phyloP scores from a whole-genome alignment of 371 early-diverging fungal genomes.

The Blastocladiella emersonii region DNA sequence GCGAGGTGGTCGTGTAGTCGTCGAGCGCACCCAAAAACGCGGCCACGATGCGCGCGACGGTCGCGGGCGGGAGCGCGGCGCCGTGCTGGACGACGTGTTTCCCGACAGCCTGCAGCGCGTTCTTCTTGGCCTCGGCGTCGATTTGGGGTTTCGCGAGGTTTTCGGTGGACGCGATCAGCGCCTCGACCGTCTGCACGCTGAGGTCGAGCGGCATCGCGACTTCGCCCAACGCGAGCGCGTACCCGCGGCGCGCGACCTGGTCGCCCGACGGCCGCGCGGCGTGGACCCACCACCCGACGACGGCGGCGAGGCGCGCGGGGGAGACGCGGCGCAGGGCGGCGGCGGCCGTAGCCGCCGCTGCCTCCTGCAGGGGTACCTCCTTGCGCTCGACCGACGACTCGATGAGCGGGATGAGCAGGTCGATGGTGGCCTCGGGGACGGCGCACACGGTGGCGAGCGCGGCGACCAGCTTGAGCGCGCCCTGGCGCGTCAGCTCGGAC shows the following conservation, averaged over 20 bases:
- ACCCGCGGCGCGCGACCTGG: slow-evolving; percentile 43
- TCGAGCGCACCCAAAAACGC: slow-evolving; percentile 42
- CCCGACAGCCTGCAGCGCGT: slow-evolving; percentile 41
- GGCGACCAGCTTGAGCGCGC: slow-evolving; percentile 34
- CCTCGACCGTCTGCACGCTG: neutral
- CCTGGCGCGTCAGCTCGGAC: slow-evolving; percentile 21
- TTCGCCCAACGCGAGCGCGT: slow-evolving; percentile 47
- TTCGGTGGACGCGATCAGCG: slow-evolving; percentile 7
- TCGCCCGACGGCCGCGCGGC: slow-evolving; percentile 23
- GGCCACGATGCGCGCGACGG: slow-evolving; percentile 20
- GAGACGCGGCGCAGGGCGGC: neutral
- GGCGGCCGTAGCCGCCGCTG: slow-evolving; percentile 28
- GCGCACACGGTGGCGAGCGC: slow-evolving; percentile 1
- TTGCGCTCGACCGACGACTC: slow-evolving; percentile 43
- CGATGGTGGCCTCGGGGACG: too few species aligned
- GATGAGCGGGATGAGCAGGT: slow-evolving; percentile 42
- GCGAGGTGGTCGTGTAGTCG: slow-evolving; percentile 75
- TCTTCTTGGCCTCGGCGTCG: slow-evolving; percentile 55
- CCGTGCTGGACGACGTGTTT: slow-evolving; percentile 24
- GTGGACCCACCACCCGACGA: slow-evolving; percentile 13
- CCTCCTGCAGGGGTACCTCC: slow-evolving; percentile 50
- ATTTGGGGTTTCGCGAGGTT: slow-evolving; percentile 1
- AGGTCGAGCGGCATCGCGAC: slow-evolving; percentile 11
- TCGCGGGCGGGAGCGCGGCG: neutral
- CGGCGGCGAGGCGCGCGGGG: neutral